A percentile compares a stretch with the other conserved stretches of the same genome.
phyloP scores from a whole-genome alignment of 1,139 yeast species.

The Sugiyamaella sp. region DNA sequence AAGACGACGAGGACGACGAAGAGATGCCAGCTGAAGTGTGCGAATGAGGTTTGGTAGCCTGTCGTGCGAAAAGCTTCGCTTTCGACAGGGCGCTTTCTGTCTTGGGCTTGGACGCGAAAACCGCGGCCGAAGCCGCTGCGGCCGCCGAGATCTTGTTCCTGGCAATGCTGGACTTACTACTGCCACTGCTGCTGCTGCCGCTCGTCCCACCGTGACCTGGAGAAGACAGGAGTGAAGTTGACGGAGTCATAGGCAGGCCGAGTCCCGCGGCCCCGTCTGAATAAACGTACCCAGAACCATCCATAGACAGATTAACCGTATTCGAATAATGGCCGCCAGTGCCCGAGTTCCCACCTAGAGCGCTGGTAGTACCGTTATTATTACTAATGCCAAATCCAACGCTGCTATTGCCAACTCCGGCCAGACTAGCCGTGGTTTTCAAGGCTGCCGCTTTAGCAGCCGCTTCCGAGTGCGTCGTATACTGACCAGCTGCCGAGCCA shows the following conservation, averaged over 20 bases:
- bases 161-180: constrained; percentile 1
- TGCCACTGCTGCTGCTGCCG: not conserved
- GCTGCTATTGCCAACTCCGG: not conserved
- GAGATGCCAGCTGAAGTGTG: constrained; percentile 21
- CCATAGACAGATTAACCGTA: constrained; percentile 4
- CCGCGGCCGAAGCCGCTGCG: constrained; percentile 39
- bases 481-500: constrained; percentile 16
- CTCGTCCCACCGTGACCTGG: not conserved
- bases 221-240: not conserved
- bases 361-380: not conserved
- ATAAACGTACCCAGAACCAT: not conserved
- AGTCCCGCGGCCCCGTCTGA: constrained; percentile 2
- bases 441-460: constrained; percentile 30
- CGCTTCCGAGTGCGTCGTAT: constrained; percentile 30
- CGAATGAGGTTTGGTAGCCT: constrained; percentile 38
- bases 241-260: constrained; percentile 9
- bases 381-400: not conserved
- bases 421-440: constrained; percentile 11
- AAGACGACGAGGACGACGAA: constrained; percentile 28
- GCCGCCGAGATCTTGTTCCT: constrained; percentile 31
- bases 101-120: constrained; percentile 38
- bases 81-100: constrained; percentile 39
- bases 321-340: not conserved
- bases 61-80: constrained; percentile 44
- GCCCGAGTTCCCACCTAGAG: not conserved